Base-by-base conservation (phyloP, 2,329 filamentous ascomycete species). In the Aspergillus sp. region DNA sequence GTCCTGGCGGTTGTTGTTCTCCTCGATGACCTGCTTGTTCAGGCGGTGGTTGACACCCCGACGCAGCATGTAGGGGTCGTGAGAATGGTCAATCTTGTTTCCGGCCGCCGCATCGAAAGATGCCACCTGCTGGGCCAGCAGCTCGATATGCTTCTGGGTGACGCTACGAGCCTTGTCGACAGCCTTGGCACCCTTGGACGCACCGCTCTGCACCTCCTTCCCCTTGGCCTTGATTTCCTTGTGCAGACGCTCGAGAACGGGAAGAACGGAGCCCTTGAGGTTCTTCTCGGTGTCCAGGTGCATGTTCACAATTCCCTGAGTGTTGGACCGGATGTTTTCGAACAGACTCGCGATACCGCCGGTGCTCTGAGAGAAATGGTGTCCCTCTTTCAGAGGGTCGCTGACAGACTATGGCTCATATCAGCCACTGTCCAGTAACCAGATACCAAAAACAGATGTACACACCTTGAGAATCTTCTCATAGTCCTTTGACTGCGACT, bases 211-310 rank as follows among this genome's bases (percentile, higher is more conserved):
- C 44, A 98, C 79, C 71, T 96, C 90, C 76, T 97, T 97, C 54
- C 82, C 79, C 76, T 97, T 97, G 74, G 86, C 84, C 79, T 97
- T 98, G 76, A 98, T 93, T 68, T 97, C 93, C 67, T 88, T 85
- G 74, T 97, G 90, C 43, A 98, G 77, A 45, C 90, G 86, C 60
- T 94, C 88, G 63, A 98, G 84, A 54, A 91, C 84, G 33, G 91
- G 93, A 17, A 95, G 77, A 25, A 97, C 86, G 12, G 84, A 84
- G 50, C 84, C 85, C 71, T 91, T 95, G 57, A 98, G 79, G 58
- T 83, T 88, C 76, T 93, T 93, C 60, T 93, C 90, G 5, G 90
- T 95, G 68, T 97, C 91, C 59, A 85, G 74, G 68, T 96, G 91
- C 63, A 87, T 85, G 69, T 93, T 95, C 61, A 90, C 82, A 61